Evolutionary conservation across 2,329 filamentous ascomycete genomes (phyloP).

Genomic region (Septoria petroselini): DNA sequence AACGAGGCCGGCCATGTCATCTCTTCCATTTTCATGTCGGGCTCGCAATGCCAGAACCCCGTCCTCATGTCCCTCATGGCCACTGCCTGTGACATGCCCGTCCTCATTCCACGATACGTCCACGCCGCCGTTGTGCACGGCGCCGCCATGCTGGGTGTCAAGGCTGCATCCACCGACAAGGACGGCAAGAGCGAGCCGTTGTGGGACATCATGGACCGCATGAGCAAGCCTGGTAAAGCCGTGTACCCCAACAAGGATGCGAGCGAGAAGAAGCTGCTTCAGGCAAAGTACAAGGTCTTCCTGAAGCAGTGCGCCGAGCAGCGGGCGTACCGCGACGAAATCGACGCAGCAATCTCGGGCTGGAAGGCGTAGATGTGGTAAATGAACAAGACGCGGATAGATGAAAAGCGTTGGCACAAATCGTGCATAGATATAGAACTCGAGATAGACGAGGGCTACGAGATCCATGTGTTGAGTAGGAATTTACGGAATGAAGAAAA

Average conservation of each 20-base stretch:
- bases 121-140: slow-evolving; percentile 95
- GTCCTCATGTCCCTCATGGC: slow-evolving; percentile 89
- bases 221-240: slow-evolving; percentile 88
- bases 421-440: slow-evolving; percentile 10
- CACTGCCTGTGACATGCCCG: slow-evolving; percentile 85
- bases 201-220: slow-evolving; percentile 96
- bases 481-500: no score
- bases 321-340: slow-evolving; percentile 72
- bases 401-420: not conserved
- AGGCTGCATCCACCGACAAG: slow-evolving; percentile 80
- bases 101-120: slow-evolving; percentile 88
- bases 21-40: slow-evolving; percentile 96
- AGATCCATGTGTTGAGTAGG: no score
- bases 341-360: slow-evolving; percentile 58
- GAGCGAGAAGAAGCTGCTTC: slow-evolving; percentile 73
- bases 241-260: slow-evolving; percentile 70
- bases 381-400: not conserved
- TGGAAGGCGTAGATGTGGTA: slow-evolving; percentile 31
- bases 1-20: slow-evolving; percentile 85
- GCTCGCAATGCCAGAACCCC: slow-evolving; percentile 93
- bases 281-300: slow-evolving; percentile 94
- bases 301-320: slow-evolving; percentile 86
- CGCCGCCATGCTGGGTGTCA: slow-evolving; percentile 96
- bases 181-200: slow-evolving; percentile 78
- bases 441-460: not conserved